Conservation (phyloP, 2,329 filamentous ascomycete species). For the Albophoma yamanashiensis region DNA sequence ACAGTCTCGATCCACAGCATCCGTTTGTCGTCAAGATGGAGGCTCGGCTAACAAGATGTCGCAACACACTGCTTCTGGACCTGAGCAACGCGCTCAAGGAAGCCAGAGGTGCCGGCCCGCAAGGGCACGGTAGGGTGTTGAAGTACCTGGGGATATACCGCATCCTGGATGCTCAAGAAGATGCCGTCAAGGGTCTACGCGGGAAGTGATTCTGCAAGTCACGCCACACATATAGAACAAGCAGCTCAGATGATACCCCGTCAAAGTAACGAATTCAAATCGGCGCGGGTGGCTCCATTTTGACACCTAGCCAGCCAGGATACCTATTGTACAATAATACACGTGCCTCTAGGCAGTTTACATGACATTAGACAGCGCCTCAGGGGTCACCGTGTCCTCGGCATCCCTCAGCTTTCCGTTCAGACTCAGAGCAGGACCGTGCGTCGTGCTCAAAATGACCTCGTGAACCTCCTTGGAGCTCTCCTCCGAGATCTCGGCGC, state of each 20-base stretch:
- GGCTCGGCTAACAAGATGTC: slow-evolving; percentile 40
- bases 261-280: slow-evolving; percentile 3
- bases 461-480: slow-evolving; percentile 38
- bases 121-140: slow-evolving; percentile 35
- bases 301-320: slow-evolving; percentile 15
- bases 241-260: slow-evolving; percentile 18
- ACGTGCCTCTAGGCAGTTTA: slow-evolving; percentile 21
- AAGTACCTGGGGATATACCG: slow-evolving; percentile 43
- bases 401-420: slow-evolving; percentile 65
- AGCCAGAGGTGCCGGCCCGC: slow-evolving; percentile 28
- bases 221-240: background rate
- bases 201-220: slow-evolving; percentile 19
- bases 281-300: too few species aligned
- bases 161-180: slow-evolving; percentile 38
- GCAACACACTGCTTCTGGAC: slow-evolving; percentile 46
- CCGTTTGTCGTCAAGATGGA: slow-evolving; percentile 41
- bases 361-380: slow-evolving; percentile 42
- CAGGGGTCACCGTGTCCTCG: slow-evolving; percentile 43
- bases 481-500: slow-evolving; percentile 53
- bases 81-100: slow-evolving; percentile 38
- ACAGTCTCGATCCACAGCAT: slow-evolving; percentile 32
- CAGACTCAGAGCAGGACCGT: slow-evolving; percentile 77
- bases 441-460: slow-evolving; percentile 75
- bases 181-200: slow-evolving; percentile 37
- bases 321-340: slow-evolving; percentile 30